Percentiles rank a stretch among this genome's conserved stretches.
These are phyloP conservation scores for Candida verbasci DNA, from an alignment of 805 yeast genomes.

Conservation along the genomic window DNA sequence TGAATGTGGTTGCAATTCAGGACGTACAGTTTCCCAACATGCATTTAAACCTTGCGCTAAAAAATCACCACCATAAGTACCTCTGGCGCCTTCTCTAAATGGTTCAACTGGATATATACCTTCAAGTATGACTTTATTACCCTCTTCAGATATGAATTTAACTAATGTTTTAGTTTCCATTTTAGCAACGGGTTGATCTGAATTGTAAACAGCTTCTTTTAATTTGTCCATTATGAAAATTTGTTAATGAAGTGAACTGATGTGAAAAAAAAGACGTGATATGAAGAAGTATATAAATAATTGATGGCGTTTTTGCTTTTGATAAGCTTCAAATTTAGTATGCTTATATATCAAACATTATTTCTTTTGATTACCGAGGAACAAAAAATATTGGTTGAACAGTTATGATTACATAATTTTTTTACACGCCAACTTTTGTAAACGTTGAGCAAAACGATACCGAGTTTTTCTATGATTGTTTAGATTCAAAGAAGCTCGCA, in stretches of 20 bases:
- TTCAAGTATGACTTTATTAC: constrained; percentile 7
- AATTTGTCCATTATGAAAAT: constrained; percentile 5
- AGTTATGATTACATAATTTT: no score
- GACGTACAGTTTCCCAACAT: constrained; percentile 26
- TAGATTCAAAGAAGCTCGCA: no score
- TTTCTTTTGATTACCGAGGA: neutral
- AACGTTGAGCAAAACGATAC: no score
- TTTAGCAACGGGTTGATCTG: constrained; percentile 8
- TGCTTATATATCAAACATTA: no score
- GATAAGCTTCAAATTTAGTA: no score
- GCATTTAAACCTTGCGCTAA: constrained; percentile 32
- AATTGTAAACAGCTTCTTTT: constrained; percentile 11
- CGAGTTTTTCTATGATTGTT: no score
- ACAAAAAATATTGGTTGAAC: no score
- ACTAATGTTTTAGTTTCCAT: constrained; percentile 15
- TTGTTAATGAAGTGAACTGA: no score
- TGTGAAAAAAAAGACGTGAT: no score
- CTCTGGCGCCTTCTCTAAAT: constrained; percentile 20
- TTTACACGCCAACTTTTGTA: no score
- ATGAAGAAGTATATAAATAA: neutral
- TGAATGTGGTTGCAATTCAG: constrained; percentile 31
- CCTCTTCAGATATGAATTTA: constrained; percentile 5
- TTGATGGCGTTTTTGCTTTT: no score
- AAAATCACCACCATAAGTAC: constrained; percentile 40
- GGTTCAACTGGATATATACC: constrained; percentile 20